phyloP scores from a whole-genome alignment of 345 rosid genomes.

The Arabidopsis suecica region DNA sequence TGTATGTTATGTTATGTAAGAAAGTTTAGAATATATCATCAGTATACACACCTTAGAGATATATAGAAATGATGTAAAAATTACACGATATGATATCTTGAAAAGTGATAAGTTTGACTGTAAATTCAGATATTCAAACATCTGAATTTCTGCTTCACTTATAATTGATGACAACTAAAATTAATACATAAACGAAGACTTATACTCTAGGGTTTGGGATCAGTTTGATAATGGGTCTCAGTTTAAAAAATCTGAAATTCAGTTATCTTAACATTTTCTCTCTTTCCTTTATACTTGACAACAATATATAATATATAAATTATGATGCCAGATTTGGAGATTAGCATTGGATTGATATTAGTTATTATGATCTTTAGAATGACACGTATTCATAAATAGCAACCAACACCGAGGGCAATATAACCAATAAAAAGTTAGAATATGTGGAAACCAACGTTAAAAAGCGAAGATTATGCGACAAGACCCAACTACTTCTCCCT shows the following conservation, averaged over 20 bases:
- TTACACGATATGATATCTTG: not conserved
- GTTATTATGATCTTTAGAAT: constrained; percentile 1
- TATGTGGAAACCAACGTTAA: constrained; percentile 41
- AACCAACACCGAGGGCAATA: constrained; percentile 28
- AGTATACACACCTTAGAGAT: too few species aligned
- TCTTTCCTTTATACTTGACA: not conserved
- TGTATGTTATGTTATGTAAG: too few species aligned
- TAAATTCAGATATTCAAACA: not conserved
- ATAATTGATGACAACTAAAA: not conserved
- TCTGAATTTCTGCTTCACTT: not conserved
- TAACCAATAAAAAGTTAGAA: constrained; percentile 32
- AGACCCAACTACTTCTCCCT: constrained; percentile 46
- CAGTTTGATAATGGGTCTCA: not conserved
- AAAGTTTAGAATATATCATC: too few species aligned
- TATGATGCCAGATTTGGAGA: not conserved
- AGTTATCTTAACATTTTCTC: not conserved
- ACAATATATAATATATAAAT: not conserved
- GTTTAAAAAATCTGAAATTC: not conserved
- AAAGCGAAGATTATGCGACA: constrained; percentile 43
- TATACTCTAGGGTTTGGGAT: not conserved
- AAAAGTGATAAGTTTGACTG: not conserved
- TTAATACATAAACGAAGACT: not conserved
- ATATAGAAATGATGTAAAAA: too few species aligned
- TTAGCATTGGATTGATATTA: not conserved
- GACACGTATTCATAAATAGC: constrained; percentile 29